Percentiles rank a stretch among this genome's conserved stretches.
phyloP scores from a whole-genome alignment of 1,284 basidiomycete species.

The Irpex lacteus region DNA sequence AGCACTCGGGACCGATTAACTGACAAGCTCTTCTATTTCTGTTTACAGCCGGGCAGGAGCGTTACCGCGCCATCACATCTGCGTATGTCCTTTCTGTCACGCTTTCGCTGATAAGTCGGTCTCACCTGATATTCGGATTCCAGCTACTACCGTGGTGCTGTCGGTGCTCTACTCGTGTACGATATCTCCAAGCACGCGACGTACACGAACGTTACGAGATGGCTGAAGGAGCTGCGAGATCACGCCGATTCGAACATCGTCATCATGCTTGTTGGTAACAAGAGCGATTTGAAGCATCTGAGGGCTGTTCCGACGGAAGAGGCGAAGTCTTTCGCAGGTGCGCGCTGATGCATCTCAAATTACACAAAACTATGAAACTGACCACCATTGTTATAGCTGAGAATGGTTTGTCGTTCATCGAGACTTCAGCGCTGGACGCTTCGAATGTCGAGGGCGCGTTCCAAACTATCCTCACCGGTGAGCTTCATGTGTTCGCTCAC shows the following conservation, averaged over 20 bases:
- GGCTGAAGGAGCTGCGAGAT: conserved; percentile 97
- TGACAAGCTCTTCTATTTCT: neutral
- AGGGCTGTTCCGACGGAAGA: conserved; percentile 96
- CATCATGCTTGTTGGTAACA: conserved; percentile 94
- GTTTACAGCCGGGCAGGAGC: conserved; percentile 88
- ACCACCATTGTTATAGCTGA: conserved; percentile 42
- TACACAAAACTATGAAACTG: neutral
- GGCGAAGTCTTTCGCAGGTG: conserved; percentile 83
- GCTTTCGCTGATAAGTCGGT: conserved; percentile 1
- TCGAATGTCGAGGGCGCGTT: conserved; percentile 97
- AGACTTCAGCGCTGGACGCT: conserved; percentile 99
- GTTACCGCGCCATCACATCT: conserved; percentile 98
- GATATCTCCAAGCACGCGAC: conserved; percentile 96
- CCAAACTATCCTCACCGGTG: conserved; percentile 95
- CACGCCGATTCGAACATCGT: conserved; percentile 93
- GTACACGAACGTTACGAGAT: conserved; percentile 94
- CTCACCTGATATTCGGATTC: neutral
- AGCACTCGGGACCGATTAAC: neutral
- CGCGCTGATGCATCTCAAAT: conserved; percentile 30
- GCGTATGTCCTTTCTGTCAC: conserved; percentile 55
- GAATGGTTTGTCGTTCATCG: conserved; percentile 93
- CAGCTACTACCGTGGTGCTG: conserved; percentile 98
- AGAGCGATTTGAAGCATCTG: conserved; percentile 98
- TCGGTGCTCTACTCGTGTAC: conserved; percentile 90
- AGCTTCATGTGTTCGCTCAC: conserved; percentile 20